Percentiles rank a stretch among this genome's conserved stretches.
Conservation (phyloP, 2,329 filamentous ascomycete species). For the Myriosclerotinia scirpicola region DNA sequence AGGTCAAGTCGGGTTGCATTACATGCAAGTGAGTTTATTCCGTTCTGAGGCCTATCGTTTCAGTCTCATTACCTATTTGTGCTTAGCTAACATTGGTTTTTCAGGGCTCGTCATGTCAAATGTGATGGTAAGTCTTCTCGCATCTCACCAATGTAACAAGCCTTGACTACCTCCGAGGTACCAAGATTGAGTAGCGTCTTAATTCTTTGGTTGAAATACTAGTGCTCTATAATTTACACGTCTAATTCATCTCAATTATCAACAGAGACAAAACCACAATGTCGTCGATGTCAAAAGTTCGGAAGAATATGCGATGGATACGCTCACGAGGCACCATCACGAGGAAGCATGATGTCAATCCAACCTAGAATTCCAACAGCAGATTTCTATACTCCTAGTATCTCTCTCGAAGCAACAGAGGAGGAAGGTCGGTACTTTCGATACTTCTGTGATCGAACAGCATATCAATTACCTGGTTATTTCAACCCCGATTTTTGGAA, state of each 20-base stretch:
- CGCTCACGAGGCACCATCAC: conserved; percentile 35
- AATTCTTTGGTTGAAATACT: not conserved
- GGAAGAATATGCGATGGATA: conserved; percentile 62
- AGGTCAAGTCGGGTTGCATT: conserved; percentile 65
- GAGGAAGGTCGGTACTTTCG: conserved; percentile 61
- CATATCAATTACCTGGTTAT: conserved; percentile 62
- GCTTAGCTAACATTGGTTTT: not conserved
- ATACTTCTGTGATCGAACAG: conserved; percentile 59
- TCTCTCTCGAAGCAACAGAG: conserved; percentile 50
- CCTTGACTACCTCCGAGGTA: not conserved
- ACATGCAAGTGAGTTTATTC: conserved; percentile 60
- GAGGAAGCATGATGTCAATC: conserved; percentile 24
- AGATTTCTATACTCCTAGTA: conserved; percentile 33
- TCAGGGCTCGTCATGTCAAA: conserved; percentile 57
- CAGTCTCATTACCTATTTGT: no score
- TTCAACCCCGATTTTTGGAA: conserved; percentile 67
- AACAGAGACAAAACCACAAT: conserved; percentile 57
- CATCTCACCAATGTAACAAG: not conserved
- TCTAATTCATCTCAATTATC: conserved; percentile 1
- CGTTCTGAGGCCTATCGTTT: not conserved
- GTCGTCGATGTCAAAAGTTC: conserved; percentile 60
- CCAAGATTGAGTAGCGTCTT: not conserved
- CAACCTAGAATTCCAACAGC: conserved; percentile 38
- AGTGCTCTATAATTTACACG: not conserved
- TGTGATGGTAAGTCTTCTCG: conserved; percentile 50